Evolutionary conservation across 2,329 filamentous ascomycete genomes (phyloP).

Genomic region (Phaeophleospora eucalypticola): DNA sequence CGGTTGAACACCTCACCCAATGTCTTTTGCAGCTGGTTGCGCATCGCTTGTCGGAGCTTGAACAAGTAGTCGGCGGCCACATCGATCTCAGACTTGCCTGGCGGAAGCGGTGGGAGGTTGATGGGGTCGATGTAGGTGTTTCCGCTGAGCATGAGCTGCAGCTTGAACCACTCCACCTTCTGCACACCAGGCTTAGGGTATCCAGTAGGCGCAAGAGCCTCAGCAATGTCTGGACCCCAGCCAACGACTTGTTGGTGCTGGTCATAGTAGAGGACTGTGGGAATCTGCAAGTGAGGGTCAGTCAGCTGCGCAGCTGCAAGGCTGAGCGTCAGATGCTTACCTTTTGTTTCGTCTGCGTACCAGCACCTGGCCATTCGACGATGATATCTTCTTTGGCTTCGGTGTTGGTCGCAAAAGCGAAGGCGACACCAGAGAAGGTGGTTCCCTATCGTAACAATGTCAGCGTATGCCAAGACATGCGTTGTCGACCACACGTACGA

Average conservation of each 20-base stretch:
- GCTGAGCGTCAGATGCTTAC: slow-evolving; percentile 44
- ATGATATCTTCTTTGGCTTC: slow-evolving; percentile 98
- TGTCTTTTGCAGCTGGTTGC: slow-evolving; percentile 90
- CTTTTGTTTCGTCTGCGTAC: slow-evolving; percentile 98
- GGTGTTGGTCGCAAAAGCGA: slow-evolving; percentile 89
- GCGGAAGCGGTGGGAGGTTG: slow-evolving; percentile 93
- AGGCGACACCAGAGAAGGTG: slow-evolving; percentile 95
- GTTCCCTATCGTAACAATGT: slow-evolving; percentile 62
- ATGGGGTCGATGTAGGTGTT: slow-evolving; percentile 99
- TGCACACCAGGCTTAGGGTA: slow-evolving; percentile 97
- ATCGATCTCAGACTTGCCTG: slow-evolving; percentile 97
- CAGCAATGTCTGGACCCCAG: slow-evolving; percentile 97
- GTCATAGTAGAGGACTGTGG: slow-evolving; percentile 98
- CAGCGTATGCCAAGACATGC: slow-evolving; percentile 9
- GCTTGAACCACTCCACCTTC: slow-evolving; percentile 99
- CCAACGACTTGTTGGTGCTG: slow-evolving; percentile 99
- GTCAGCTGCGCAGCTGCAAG: slow-evolving; percentile 11
- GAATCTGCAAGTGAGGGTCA: slow-evolving; percentile 61
- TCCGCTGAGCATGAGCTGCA: slow-evolving; percentile 96
- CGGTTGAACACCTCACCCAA: slow-evolving; percentile 95
- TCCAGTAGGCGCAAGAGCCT: slow-evolving; percentile 91
- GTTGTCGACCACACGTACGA: slow-evolving; percentile 58
- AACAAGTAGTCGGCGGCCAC: slow-evolving; percentile 99
- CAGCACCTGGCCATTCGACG: slow-evolving; percentile 96
- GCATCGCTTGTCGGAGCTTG: slow-evolving; percentile 95